Percentiles rank a stretch among this genome's conserved stretches.
phyloP scores from a whole-genome alignment of 768 basidiomycete genomes.

The Collybia sordida region DNA sequence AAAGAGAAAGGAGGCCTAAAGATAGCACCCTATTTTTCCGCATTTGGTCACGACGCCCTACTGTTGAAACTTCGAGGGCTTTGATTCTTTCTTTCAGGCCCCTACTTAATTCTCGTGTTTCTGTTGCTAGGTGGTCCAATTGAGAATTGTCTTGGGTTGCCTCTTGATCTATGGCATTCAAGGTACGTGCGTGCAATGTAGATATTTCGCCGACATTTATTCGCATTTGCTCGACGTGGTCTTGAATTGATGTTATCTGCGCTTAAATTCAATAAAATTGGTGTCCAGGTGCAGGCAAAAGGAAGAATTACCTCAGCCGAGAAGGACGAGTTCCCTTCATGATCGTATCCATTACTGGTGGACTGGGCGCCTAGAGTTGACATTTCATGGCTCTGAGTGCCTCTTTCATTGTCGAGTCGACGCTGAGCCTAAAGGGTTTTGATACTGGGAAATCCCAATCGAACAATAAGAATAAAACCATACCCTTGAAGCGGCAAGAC shows the following conservation, averaged over 20 bases:
- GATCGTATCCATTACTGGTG: slow-evolving; percentile 13
- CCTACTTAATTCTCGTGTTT: slow-evolving; percentile 60
- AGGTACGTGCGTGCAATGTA: slow-evolving; percentile 34
- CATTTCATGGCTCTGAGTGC: slow-evolving; percentile 27
- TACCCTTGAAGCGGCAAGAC: slow-evolving; percentile 37
- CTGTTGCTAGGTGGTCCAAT: slow-evolving; percentile 57
- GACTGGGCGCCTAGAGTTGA: slow-evolving; percentile 18
- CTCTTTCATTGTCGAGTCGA: slow-evolving; percentile 15
- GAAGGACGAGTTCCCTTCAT: slow-evolving; percentile 26
- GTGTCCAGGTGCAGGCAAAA: background rate
- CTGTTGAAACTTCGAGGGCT: slow-evolving; percentile 39
- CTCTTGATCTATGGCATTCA: slow-evolving; percentile 33
- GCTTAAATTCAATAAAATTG: background rate
- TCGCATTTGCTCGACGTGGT: slow-evolving; percentile 36
- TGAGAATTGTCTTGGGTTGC: slow-evolving; percentile 27
- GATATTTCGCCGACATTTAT: slow-evolving; percentile 37
- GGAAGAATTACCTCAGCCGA: slow-evolving; percentile 30
- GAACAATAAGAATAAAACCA: background rate
- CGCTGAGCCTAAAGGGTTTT: slow-evolving; percentile 33
- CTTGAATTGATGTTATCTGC: slow-evolving; percentile 43
- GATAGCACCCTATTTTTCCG: slow-evolving; percentile 35
- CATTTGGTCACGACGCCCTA: slow-evolving; percentile 32
- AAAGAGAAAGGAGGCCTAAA: background rate
- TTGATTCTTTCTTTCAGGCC: slow-evolving; percentile 60
- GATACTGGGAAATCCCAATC: background rate